phyloP scores from a whole-genome alignment of 2,329 filamentous ascomycete species.

The Cytospora schulzeri region DNA sequence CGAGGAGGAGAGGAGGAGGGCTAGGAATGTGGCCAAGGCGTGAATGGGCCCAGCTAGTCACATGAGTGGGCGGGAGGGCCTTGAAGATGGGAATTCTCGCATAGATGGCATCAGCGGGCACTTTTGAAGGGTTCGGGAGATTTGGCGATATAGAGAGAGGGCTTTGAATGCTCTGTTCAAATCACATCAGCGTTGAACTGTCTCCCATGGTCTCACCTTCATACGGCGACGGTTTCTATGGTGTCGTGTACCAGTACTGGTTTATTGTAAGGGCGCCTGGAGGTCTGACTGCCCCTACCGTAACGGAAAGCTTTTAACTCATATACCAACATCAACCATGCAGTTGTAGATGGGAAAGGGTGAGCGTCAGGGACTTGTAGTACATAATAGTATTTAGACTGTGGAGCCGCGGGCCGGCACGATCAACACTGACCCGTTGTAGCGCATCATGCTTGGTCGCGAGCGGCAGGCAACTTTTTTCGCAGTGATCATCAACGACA shows the following conservation, averaged over 20 bases:
- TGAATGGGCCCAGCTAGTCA: background rate
- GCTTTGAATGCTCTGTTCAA: background rate
- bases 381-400: background rate
- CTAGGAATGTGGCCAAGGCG: conserved; percentile 66
- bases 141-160: background rate
- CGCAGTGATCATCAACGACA: background rate
- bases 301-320: background rate
- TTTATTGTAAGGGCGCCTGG: background rate
- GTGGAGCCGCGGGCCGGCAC: background rate
- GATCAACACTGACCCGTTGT: background rate
- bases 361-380: no score
- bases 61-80: background rate
- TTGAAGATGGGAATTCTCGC: background rate
- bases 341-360: no score
- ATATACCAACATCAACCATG: no score
- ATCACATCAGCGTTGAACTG: background rate
- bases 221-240: background rate
- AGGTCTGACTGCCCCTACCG: no score
- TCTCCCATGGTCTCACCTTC: background rate
- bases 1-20: conserved; percentile 72
- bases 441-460: background rate
- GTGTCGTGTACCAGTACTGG: background rate
- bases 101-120: conserved; percentile 13
- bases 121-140: background rate
- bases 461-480: background rate